Percentiles rank a stretch among this genome's conserved stretches.
Evolutionary conservation across 805 yeast genomes (phyloP).

Genomic region (Teunomyces panamensis): DNA sequence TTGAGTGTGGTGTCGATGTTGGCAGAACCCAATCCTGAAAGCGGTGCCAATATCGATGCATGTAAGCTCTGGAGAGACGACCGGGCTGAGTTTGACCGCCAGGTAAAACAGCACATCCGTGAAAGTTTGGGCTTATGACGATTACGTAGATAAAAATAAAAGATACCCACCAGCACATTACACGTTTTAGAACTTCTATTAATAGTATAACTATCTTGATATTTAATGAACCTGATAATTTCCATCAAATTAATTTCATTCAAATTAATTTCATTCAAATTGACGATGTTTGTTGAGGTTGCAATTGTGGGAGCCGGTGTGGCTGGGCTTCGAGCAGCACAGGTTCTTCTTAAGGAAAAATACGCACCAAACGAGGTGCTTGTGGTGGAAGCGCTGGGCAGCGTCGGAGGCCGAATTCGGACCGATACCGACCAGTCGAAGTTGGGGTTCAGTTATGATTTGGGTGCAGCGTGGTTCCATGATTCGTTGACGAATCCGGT

Average conservation of each 20-base stretch:
- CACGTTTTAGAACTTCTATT: too few relatives aligned
- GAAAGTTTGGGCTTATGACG: conserved; percentile 66
- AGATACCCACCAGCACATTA: too few relatives aligned
- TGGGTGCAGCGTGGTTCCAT: conserved; percentile 95
- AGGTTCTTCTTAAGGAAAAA: conserved; percentile 18
- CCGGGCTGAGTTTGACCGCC: conserved; percentile 60
- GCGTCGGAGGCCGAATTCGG: conserved; percentile 22
- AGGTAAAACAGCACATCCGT: conserved; percentile 65
- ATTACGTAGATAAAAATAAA: not conserved
- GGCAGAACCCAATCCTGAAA: conserved; percentile 94
- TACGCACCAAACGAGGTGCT: conserved; percentile 14
- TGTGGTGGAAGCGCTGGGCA: conserved; percentile 22
- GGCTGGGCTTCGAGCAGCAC: conserved; percentile 24
- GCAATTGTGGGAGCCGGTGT: conserved; percentile 24
- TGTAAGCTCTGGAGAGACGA: conserved; percentile 90
- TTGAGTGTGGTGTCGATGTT: conserved; percentile 93
- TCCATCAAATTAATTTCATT: not conserved
- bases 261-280: not conserved
- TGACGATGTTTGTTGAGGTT: not conserved
- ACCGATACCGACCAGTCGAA: conserved; percentile 16
- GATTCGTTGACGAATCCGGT: conserved; percentile 65
- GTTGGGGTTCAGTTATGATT: conserved; percentile 48
- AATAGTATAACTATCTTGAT: too few relatives aligned
- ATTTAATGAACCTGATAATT: too few relatives aligned
- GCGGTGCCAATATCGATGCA: conserved; percentile 85